A percentile compares a stretch with the other conserved stretches of the same genome.
phyloP scores from a whole-genome alignment of 1,139 yeast genomes.

The Suhomyces ambrosiae region DNA sequence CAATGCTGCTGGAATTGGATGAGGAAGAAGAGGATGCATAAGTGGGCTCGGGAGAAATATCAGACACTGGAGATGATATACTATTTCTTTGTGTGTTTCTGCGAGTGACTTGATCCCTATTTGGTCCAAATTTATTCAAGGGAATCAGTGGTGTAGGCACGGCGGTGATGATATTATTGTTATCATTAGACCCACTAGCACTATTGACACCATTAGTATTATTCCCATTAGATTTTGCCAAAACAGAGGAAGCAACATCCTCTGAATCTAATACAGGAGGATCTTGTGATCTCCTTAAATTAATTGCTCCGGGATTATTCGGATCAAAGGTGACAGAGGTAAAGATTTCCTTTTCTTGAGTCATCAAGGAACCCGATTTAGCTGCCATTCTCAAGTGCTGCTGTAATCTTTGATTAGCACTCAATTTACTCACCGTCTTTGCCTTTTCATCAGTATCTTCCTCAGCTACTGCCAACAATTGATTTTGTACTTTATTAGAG shows the following conservation, averaged over 20 bases:
- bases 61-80: constrained; percentile 18
- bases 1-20: constrained; percentile 12
- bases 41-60: constrained; percentile 2
- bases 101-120: constrained; percentile 37
- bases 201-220: not conserved
- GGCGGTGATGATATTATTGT: not conserved
- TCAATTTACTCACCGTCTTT: constrained; percentile 19
- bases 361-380: constrained; percentile 39
- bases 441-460: constrained; percentile 17
- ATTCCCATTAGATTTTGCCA: not conserved
- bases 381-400: constrained; percentile 45
- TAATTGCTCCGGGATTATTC: constrained; percentile 34
- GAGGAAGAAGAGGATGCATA: constrained; percentile 16
- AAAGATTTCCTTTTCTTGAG: constrained; percentile 42
- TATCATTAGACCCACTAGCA: not conserved
- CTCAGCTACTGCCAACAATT: constrained; percentile 28
- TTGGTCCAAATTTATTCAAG: constrained; percentile 12
- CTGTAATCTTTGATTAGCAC: constrained; percentile 46
- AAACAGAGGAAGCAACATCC: constrained; percentile 8
- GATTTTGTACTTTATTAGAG: constrained; percentile 18
- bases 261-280: constrained; percentile 6
- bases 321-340: constrained; percentile 47
- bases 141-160: constrained; percentile 3
- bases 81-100: constrained; percentile 38
- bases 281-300: constrained; percentile 26